Evolutionary conservation across 805 yeast species (phyloP).

Genomic region (Ascoidea asiatica): DNA sequence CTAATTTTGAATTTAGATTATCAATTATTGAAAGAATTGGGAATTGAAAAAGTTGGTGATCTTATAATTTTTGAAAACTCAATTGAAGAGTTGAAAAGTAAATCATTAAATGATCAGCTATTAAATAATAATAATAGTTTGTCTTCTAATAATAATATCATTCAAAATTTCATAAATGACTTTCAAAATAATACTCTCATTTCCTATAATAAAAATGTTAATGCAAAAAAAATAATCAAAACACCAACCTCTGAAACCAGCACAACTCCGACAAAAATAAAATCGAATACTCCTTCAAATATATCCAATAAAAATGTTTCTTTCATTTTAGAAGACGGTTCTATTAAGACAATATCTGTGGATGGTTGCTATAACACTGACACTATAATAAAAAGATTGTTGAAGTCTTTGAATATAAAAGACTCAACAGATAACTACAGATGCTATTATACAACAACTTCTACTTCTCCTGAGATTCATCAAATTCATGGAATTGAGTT

Average conservation of each 20-base stretch:
- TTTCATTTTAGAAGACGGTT: slow-evolving; percentile 65
- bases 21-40: slow-evolving; percentile 55
- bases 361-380: slow-evolving; percentile 73
- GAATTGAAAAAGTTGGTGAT: slow-evolving; percentile 73
- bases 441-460: slow-evolving; percentile 38
- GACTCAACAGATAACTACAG: slow-evolving; percentile 35
- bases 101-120: background rate
- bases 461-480: slow-evolving; percentile 15
- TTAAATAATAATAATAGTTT: background rate
- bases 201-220: too few relatives aligned
- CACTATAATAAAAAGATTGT: slow-evolving; percentile 56
- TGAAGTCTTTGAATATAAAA: slow-evolving; percentile 40
- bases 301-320: slow-evolving; percentile 31
- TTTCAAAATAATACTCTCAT: too few relatives aligned
- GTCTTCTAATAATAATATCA: too few relatives aligned
- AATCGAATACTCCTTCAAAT: background rate
- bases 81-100: slow-evolving; percentile 26
- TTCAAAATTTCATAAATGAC: too few relatives aligned
- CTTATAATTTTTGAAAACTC: slow-evolving; percentile 55
- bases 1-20: slow-evolving; percentile 28
- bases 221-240: background rate
- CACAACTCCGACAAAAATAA: background rate
- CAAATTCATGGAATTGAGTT: background rate
- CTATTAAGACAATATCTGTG: slow-evolving; percentile 52
- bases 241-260: background rate